These are phyloP conservation scores for Nemophila menziesii DNA, from an alignment of 257 asterid species.

Conservation along the genomic window DNA sequence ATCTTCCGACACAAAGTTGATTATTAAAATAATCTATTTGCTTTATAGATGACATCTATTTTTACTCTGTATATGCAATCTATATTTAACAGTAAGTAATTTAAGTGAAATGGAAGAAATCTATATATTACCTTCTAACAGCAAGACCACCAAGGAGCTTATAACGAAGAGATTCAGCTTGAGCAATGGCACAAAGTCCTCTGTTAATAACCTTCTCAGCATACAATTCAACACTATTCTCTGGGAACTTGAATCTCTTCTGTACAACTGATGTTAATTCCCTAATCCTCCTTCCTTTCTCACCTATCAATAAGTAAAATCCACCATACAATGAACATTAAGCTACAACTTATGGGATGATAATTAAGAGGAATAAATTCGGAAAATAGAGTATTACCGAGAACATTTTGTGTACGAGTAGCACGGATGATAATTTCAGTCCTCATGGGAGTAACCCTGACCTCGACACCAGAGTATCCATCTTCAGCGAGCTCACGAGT, in stretches of 20 bases:
- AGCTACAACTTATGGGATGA: background rate
- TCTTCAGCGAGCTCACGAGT: slow-evolving; percentile 51
- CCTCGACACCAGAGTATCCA: slow-evolving; percentile 51
- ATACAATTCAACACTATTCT: slow-evolving; percentile 46
- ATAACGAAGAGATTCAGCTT: slow-evolving; percentile 50
- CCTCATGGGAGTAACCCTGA: slow-evolving; percentile 42
- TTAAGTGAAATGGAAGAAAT: background rate
- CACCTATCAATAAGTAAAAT: slow-evolving; percentile 20
- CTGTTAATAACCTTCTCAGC: slow-evolving; percentile 45
- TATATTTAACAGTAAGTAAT: no score
- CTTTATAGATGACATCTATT: slow-evolving; percentile 22
- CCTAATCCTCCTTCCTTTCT: slow-evolving; percentile 43
- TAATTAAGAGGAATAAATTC: background rate
- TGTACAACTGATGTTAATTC: slow-evolving; percentile 43
- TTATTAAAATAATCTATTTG: slow-evolving; percentile 14
- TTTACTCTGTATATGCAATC: background rate
- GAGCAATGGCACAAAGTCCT: slow-evolving; percentile 54
- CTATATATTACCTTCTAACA: slow-evolving; percentile 31
- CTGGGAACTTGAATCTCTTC: slow-evolving; percentile 37
- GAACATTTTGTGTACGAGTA: slow-evolving; percentile 49
- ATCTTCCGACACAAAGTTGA: slow-evolving; percentile 25
- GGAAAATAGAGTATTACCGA: slow-evolving; percentile 11
- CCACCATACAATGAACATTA: no score
- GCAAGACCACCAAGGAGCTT: slow-evolving; percentile 60
- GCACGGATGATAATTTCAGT: slow-evolving; percentile 45